Base-by-base conservation (phyloP, 1,284 basidiomycete species). In the Ganoderma meredithae region DNA sequence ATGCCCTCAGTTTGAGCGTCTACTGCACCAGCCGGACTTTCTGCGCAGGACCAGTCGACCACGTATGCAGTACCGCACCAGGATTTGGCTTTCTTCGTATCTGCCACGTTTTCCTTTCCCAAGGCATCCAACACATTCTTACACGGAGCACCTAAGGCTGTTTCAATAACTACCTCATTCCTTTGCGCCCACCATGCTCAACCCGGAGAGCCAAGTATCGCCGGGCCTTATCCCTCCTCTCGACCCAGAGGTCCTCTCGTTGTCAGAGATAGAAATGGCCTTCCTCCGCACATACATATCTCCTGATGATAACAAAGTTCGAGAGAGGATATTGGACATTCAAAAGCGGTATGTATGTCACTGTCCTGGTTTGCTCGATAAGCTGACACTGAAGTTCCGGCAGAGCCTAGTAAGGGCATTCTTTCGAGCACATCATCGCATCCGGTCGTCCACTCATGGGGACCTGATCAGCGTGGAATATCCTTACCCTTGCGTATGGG, bases 401-500 rank as follows among this genome's bases (percentile, higher is more conserved):
- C 58, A 76, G 75, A 60, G 74, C 74, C 62, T 76, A 76, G 76
- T 76, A 63, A n/a, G 73, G 22, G 22, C 17, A 49, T 33, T 8
- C 1, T 62, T 15, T 19, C 17, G 10, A 44, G 25, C 19, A 49
- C 12, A 12, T 36, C 52, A 33, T 19, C 0, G 27, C 9, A 63
- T 61, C 10, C 12, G 43, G 31, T 17, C 4, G 25, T 3, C 40
- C 7, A 40, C 27, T 25, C 6, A 36, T 49, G 27, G 9, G 22
- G 22, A 27, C 25, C 15, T 43, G 40, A 39, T 27, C n/a, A 81
- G 76, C 70, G 70, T 62, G 19, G 68, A 75, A n/a, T 80, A 80
- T 40, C 78, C 80, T 0, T 82, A 82, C 66, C 79, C 80, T 33
- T 82, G 81, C 70, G 78, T 82, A 56, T 75, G 76, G 15, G 74